A percentile compares a stretch with the other conserved stretches of the same genome.
phyloP scores from a whole-genome alignment of 2,329 filamentous ascomycete species.

The Mollisiaceae sp. region DNA sequence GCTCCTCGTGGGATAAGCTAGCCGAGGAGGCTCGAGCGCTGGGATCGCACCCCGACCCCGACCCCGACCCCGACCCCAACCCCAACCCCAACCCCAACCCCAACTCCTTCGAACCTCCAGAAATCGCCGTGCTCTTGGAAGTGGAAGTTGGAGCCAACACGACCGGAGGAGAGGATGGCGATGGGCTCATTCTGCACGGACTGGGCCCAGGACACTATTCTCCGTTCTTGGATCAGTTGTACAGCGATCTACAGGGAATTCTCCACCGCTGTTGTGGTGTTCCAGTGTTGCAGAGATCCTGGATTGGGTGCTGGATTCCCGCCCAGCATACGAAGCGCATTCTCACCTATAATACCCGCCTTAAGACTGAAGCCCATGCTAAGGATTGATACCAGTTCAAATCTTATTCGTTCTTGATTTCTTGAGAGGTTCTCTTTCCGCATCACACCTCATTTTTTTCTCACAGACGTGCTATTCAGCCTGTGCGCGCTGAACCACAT shows the following conservation, averaged over 20 bases:
- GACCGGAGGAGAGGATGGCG: neutral
- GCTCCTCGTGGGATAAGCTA: neutral
- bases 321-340: neutral
- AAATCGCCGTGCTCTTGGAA: neutral
- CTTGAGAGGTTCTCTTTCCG: neutral
- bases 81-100: too few relatives aligned
- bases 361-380: neutral
- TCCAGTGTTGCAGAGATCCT: neutral
- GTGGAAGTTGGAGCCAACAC: too few relatives aligned
- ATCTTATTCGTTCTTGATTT: neutral
- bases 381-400: constrained; percentile 7
- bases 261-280: neutral
- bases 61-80: too few relatives aligned
- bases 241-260: neutral
- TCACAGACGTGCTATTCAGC: constrained; percentile 17
- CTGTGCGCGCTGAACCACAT: constrained; percentile 11
- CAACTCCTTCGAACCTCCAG: neutral
- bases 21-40: neutral
- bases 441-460: constrained; percentile 16
- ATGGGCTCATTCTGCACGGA: neutral
- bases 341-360: neutral
- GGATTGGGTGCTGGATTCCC: neutral
- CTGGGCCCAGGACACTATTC: neutral
- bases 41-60: neutral
- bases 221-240: neutral